Evolutionary conservation across 108 stramenopile genomes (phyloP).

Genomic region (Poteriospumella lacustris): DNA sequence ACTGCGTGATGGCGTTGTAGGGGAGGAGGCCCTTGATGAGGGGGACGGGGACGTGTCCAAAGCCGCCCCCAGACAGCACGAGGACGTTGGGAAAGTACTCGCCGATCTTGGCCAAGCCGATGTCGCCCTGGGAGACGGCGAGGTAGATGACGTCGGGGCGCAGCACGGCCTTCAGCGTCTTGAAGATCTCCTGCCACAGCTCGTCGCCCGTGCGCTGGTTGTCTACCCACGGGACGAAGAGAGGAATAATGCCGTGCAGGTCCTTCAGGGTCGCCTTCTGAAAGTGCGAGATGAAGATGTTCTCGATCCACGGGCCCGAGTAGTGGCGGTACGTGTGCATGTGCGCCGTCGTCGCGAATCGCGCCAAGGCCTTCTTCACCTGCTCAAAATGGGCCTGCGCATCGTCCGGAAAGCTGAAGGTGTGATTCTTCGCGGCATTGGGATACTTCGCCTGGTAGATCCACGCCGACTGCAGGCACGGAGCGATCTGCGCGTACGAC

Average conservation of each 20-base stretch:
- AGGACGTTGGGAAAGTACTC: neutral
- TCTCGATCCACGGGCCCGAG: slow-evolving; percentile 17
- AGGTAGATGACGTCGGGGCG: neutral
- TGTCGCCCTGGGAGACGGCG: slow-evolving; percentile 4
- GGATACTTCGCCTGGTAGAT: too few relatives aligned
- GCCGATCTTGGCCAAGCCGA: slow-evolving; percentile 9
- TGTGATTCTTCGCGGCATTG: too few relatives aligned
- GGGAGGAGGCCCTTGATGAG: neutral
- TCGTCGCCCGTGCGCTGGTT: neutral
- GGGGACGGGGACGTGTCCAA: slow-evolving; percentile 21
- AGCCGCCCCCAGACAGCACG: slow-evolving; percentile 16
- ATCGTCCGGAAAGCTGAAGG: too few relatives aligned
- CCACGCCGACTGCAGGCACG: too few relatives aligned
- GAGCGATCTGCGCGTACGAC: too few relatives aligned
- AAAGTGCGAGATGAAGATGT: neutral
- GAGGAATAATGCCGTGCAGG: neutral
- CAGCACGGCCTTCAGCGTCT: too few relatives aligned
- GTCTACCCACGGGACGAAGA: slow-evolving; percentile 3
- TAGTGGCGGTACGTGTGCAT: too few relatives aligned
- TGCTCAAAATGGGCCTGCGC: too few relatives aligned
- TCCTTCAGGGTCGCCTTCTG: neutral
- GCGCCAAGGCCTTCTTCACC: neutral
- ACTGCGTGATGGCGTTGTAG: too few relatives aligned
- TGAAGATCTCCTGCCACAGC: neutral
- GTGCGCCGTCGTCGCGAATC: too few relatives aligned